Percentiles rank a stretch among this genome's conserved stretches.
Evolutionary conservation across 352 stramenopile species (phyloP).

Genomic region (Pythium utonaiense): DNA sequence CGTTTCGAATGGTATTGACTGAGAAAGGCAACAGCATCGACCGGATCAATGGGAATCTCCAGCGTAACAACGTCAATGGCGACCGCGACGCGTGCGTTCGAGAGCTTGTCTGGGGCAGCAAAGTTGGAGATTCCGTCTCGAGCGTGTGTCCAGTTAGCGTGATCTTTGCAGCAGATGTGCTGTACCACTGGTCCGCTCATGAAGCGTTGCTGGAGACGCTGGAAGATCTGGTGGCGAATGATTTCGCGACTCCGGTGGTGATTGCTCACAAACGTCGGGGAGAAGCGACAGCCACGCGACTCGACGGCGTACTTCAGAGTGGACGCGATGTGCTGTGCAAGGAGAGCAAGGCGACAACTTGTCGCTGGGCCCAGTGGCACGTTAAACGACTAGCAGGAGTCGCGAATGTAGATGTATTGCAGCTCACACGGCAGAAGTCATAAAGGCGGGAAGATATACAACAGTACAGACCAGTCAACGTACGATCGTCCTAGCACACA

Average conservation of each 20-base stretch:
- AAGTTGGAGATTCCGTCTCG: not conserved
- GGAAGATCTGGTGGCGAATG: not conserved
- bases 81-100: conserved; percentile 1
- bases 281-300: conserved; percentile 15
- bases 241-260: conserved; percentile 18
- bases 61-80: conserved; percentile 13
- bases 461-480: not conserved
- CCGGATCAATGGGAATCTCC: conserved; percentile 32
- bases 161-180: conserved; percentile 50
- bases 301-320: conserved; percentile 29
- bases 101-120: conserved; percentile 35
- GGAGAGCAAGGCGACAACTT: not conserved
- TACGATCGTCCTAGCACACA: not conserved
- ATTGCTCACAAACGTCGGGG: conserved; percentile 58
- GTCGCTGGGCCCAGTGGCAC: conserved; percentile 28
- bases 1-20: conserved; percentile 28
- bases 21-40: conserved; percentile 31
- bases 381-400: conserved; percentile 20
- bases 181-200: conserved; percentile 62
- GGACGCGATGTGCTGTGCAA: not conserved
- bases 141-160: conserved; percentile 10
- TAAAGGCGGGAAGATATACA: not conserved
- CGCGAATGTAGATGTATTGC: conserved; percentile 24
- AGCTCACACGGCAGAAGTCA: conserved; percentile 17
- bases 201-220: conserved; percentile 41